Evolutionary conservation across 257 asterid genomes (phyloP), one percentile per base, ranked within the genome.

Genomic region (Cordia subcordata): DNA sequence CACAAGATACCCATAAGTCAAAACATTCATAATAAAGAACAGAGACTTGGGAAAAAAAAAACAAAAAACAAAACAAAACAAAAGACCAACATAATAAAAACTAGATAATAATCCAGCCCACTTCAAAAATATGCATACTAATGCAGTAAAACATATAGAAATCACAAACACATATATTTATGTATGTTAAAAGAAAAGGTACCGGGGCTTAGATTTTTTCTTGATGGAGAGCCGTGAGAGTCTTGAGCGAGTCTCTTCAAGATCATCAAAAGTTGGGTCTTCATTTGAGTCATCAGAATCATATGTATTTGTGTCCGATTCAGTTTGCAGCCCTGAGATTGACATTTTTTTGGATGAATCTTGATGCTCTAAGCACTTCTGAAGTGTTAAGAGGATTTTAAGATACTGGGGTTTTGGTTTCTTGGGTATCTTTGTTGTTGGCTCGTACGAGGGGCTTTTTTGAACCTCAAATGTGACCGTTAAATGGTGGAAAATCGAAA

Each of bases 211-310:
- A 19, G 57, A 11, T 64, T 70, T 73, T 53, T 59, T 57, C 55
- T 64, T 70, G 66, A 87, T 65, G 61, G 92, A 75, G 58, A 90
- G 84, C 51, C 72, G 72, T 16, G 90, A 82, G 46, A 86, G 62
- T 38, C 67, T 58, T 44, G 78, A 73, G 40, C 69, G 73, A 19
- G 84, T 75, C 60, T 78, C 86, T 74, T 81, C 90, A 38, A 74
- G 49, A 60, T 62, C 40, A 42, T 68, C 79, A 54, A 84, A 84
- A 64, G 49, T 57, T 19, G 95, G 94, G 33, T 82, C 95, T 10
- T 71, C 65, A 22, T 44, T 72, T 6, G 89, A 78, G 67, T 82
- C 87, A 66, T 86, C 88, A 12, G 95, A 81, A 32, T 70, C 74
- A 38, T 61, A 68, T 8, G 53, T 38, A 35, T 68, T 78, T 14